Percentiles rank a stretch among this genome's conserved stretches.
Conservation (phyloP, 768 basidiomycete genomes). For the Atractiella rhizophila region DNA sequence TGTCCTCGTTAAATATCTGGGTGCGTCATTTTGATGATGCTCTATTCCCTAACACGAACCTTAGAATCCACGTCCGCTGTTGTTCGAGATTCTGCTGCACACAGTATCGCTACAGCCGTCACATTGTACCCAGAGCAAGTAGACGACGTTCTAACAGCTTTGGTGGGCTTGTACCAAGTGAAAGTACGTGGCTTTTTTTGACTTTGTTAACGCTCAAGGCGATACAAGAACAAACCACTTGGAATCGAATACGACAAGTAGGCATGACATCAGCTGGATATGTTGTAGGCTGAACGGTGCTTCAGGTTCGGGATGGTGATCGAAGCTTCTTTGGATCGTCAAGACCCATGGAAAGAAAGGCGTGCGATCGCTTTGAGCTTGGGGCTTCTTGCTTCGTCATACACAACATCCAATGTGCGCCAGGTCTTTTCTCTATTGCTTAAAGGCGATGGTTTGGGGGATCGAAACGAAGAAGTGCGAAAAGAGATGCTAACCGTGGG, state of each 20-base stretch:
- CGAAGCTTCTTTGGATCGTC: conserved; percentile 52
- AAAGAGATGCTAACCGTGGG: conserved; percentile 42
- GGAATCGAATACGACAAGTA: conserved; percentile 80
- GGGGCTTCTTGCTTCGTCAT: conserved; percentile 38
- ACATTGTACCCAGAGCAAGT: conserved; percentile 45
- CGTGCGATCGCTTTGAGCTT: conserved; percentile 47
- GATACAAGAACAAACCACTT: conserved; percentile 45
- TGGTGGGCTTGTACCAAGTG: conserved; percentile 55
- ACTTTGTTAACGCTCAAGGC: too few relatives aligned
- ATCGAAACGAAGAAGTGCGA: conserved; percentile 54
- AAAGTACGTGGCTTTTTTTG: conserved; percentile 29
- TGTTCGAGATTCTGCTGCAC: conserved; percentile 45
- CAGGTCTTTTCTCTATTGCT: conserved; percentile 67
- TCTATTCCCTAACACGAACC: not conserved
- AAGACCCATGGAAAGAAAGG: conserved; percentile 69
- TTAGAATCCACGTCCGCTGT: conserved; percentile 55
- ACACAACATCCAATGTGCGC: conserved; percentile 36
- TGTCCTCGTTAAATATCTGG: conserved; percentile 39
- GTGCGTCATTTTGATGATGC: conserved; percentile 25
- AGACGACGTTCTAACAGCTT: conserved; percentile 21
- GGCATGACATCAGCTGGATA: too few relatives aligned
- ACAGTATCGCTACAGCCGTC: conserved; percentile 50
- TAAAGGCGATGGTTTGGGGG: conserved; percentile 62
- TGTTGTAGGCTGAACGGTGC: too few relatives aligned
- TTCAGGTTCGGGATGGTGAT: conserved; percentile 87